Conservation (phyloP, 2,329 filamentous ascomycete genomes). For the Fusarium sp. region DNA sequence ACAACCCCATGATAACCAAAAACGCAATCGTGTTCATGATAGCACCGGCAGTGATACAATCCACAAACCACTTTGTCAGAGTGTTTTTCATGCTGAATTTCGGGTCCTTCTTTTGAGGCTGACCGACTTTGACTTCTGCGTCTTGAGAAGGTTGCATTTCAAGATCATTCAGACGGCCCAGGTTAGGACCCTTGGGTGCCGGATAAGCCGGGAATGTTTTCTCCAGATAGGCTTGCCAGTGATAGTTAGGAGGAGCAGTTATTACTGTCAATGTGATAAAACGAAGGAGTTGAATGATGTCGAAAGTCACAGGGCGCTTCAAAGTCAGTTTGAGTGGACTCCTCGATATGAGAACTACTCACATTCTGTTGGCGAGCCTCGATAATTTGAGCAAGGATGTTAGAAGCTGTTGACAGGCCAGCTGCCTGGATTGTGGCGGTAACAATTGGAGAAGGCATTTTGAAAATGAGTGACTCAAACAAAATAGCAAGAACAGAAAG, state of each 20-base stretch:
- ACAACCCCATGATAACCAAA: conserved; percentile 58
- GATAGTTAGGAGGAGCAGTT: conserved; percentile 66
- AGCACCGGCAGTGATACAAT: conserved; percentile 61
- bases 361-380: conserved; percentile 60
- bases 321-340: neutral
- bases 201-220: conserved; percentile 61
- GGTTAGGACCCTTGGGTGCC: neutral
- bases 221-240: conserved; percentile 68
- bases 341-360: conserved; percentile 8
- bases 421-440: conserved; percentile 65
- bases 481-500: neutral
- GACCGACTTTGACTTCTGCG: conserved; percentile 38
- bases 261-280: conserved; percentile 65
- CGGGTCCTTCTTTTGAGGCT: conserved; percentile 16
- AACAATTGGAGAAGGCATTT: conserved; percentile 62
- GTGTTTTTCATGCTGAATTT: conserved; percentile 58
- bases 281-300: conserved; percentile 61
- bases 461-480: conserved; percentile 21
- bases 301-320: conserved; percentile 56
- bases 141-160: conserved; percentile 48
- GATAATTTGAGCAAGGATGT: conserved; percentile 66
- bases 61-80: conserved; percentile 61
- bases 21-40: conserved; percentile 60
- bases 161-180: conserved; percentile 38
- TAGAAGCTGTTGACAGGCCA: conserved; percentile 63